Base-by-base conservation (phyloP, 2,329 filamentous ascomycete species). In the Alternaria hordeiaustralica region DNA sequence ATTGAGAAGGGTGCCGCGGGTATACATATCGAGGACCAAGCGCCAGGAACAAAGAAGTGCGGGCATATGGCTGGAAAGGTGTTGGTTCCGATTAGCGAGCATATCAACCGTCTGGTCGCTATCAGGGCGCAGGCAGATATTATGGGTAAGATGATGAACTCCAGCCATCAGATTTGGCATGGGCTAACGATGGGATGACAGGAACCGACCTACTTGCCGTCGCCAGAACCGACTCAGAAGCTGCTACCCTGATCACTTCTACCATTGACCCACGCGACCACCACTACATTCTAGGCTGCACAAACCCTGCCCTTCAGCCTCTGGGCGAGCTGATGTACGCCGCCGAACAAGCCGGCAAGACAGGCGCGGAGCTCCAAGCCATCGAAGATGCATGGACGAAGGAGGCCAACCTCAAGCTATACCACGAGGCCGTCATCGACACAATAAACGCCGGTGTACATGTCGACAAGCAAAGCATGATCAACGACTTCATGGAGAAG, bases 21-120 rank as follows among this genome's bases (percentile, higher is more conserved):
- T 71, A 97, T 99, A 76, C 96, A 99, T 83, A 97, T 99, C 73
- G 96, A 99, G 83, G 96, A 99, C 80, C 96, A 98, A 83, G 95
- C 96, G 5, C 95, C 96, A 4, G 96, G 96, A 58, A 98, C 96
- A 54, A 99, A 99, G 89, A 99, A 99, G 88, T 99, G 96, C 81
- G 96, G 96, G 68, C 96, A 98, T 84, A 98, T 98, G 96, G 96
- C 96, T 70, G 96, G 96, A 77, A 98, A 98, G 85, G 96, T 98
- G 46, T 86, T 99, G 64, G 96, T 99, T 56, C 96, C 96, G 55
- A 96, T 97, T 79, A 92, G 89, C 82, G 96, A 99, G 85, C 96
- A 99, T 85, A 97, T 98, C 84, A 98, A 97, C 85, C 91, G 96
- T 59, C 87, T 99, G 58, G 94, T 99, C 55, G 94, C 96, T 72